Base-by-base conservation (phyloP, 2,329 filamentous ascomycete genomes). In the Coleophoma cylindrospora region DNA sequence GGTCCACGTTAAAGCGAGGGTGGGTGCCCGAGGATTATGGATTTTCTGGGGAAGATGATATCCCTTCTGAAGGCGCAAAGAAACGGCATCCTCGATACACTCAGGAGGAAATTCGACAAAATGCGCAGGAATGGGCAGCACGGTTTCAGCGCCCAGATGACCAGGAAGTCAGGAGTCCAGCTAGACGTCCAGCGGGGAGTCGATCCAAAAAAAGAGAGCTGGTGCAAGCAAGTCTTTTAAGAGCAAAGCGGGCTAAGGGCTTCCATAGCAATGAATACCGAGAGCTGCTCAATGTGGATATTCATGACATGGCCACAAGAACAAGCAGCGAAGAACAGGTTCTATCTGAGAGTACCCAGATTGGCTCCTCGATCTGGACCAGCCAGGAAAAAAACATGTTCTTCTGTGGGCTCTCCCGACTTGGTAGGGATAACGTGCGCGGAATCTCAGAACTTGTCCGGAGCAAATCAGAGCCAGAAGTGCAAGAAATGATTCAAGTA, bases 401-500 rank as follows among this genome's bases (percentile, higher is more conserved):
- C 51, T 95, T 89, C 64, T 72, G 78, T 13, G 77, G 80, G 0
- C 66, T 95, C 3, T 73, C 76, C 1, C 79, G 79, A 0, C 74
- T 86, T 2, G 89, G 89, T 0, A 77, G 72, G 47, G 77, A 82
- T 57, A 73, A 90, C 53, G 59, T 86, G 1, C 68, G 68, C 2
- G 79, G 75, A 1, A 85, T 96, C 49, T 76, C 88, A 1, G 60
- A 68, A 9, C 74, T 77, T 0, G 72, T 96, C 14, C 73, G 74
- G 1, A 85, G 81, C 34, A 97, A 97, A 68, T 85, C 82, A 51
- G 77, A 82, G 55, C 64, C 86, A 9, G 90, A 96, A 67, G 81
- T 94, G 34, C 76, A 77, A 27, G 80, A 86, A 46, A 91, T 91
- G 63, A 65, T 95, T 4, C 61, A 72, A 7, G 65, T 87, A 1